A percentile compares a stretch with the other conserved stretches of the same genome.
phyloP scores from a whole-genome alignment of 2,329 filamentous ascomycete species.

The Gnomoniopsis sp. region DNA sequence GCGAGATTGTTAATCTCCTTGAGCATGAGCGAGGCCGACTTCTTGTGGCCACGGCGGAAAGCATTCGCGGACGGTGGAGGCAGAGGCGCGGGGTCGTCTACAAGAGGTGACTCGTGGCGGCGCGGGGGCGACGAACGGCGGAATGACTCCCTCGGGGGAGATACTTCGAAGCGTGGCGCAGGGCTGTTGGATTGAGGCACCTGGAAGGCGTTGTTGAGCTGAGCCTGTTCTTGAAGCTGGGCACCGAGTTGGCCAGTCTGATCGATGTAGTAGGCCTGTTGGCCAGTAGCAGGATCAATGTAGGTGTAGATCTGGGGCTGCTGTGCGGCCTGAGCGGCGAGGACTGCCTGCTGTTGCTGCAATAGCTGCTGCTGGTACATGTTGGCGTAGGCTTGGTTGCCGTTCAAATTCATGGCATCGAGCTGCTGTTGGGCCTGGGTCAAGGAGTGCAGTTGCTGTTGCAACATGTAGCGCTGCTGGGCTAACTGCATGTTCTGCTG shows the following conservation, averaged over 20 bases:
- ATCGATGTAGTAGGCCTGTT: slow-evolving; percentile 78
- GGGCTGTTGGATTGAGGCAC: slow-evolving; percentile 43
- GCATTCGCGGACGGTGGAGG: slow-evolving; percentile 87
- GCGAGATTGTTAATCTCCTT: slow-evolving; percentile 53
- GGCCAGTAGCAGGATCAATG: slow-evolving; percentile 82
- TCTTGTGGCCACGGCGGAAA: slow-evolving; percentile 92
- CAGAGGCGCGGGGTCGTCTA: slow-evolving; percentile 61
- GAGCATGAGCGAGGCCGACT: slow-evolving; percentile 65
- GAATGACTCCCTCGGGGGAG: slow-evolving; percentile 66
- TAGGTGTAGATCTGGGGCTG: slow-evolving; percentile 72
- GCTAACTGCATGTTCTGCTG: slow-evolving; percentile 89
- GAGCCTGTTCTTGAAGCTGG: slow-evolving; percentile 17
- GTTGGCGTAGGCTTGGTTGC: slow-evolving; percentile 61
- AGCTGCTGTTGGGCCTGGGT: slow-evolving; percentile 82
- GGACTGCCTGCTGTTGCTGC: slow-evolving; percentile 57
- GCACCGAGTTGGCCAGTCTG: slow-evolving; percentile 46
- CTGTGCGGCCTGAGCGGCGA: slow-evolving; percentile 63
- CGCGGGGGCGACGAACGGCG: slow-evolving; percentile 67
- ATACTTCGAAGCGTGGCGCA: slow-evolving; percentile 75
- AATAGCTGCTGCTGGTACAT: slow-evolving; percentile 42
- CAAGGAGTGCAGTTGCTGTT: slow-evolving; percentile 85
- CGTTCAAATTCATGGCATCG: slow-evolving; percentile 69
- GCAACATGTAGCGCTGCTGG: slow-evolving; percentile 90
- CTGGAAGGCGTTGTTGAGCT: slow-evolving; percentile 32
- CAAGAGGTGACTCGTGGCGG: slow-evolving; percentile 62